Evolutionary conservation across 2,329 filamentous ascomycete genomes (phyloP).

Genomic region (Paecilomyces sp.): DNA sequence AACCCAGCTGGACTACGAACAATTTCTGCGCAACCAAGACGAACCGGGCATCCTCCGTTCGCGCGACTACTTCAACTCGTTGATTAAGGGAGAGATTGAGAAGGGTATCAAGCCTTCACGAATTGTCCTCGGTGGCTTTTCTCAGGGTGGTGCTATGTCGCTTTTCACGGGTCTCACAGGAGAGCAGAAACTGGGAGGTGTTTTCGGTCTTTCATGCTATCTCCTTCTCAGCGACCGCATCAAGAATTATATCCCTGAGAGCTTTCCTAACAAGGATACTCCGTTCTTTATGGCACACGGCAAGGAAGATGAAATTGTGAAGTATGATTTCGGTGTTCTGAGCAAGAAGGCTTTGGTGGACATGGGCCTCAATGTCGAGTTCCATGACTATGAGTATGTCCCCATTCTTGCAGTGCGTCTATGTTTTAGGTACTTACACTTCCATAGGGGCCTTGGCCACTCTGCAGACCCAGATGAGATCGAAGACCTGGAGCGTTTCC

Average conservation of each 20-base stretch:
- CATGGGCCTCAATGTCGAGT: conserved; percentile 64
- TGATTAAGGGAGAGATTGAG: conserved; percentile 75
- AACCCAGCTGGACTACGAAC: conserved; percentile 33
- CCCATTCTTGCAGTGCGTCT: background rate
- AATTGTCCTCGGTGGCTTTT: conserved; percentile 65
- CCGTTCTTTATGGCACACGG: conserved; percentile 88
- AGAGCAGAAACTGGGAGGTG: conserved; percentile 70
- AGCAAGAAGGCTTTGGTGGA: conserved; percentile 62
- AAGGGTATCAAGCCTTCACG: conserved; percentile 73
- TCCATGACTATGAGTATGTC: conserved; percentile 67
- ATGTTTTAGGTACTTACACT: background rate
- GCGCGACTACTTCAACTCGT: conserved; percentile 65
- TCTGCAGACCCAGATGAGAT: conserved; percentile 72
- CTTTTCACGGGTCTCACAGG: conserved; percentile 72
- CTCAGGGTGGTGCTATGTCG: conserved; percentile 79
- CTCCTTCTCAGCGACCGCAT: conserved; percentile 63
- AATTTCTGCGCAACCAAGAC: conserved; percentile 35
- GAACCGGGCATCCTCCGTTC: conserved; percentile 67
- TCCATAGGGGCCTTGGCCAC: conserved; percentile 60
- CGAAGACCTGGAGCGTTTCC: conserved; percentile 66
- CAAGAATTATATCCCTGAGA: conserved; percentile 48
- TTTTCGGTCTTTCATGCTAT: conserved; percentile 80
- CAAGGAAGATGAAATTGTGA: conserved; percentile 66
- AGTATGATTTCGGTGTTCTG: conserved; percentile 58
- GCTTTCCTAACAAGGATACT: conserved; percentile 62